phyloP scores from a whole-genome alignment of 2,329 filamentous ascomycete species.

The Arachnomyces sp. region DNA sequence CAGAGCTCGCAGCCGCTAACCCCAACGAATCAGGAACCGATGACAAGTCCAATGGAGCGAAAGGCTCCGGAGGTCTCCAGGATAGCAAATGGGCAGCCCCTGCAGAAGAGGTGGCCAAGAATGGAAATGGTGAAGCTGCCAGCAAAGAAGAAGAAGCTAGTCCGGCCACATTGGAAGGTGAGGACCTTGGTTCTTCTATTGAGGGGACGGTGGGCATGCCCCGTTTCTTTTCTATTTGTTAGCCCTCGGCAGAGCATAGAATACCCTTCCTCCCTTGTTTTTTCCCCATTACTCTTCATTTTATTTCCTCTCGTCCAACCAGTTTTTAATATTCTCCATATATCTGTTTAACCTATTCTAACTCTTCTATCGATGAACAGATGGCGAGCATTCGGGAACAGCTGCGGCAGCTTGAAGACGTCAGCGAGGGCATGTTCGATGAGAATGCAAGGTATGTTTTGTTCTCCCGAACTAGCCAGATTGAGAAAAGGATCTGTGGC shows the following conservation, averaged over 20 bases:
- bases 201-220: slow-evolving; percentile 42
- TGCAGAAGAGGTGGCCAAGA: slow-evolving; percentile 16
- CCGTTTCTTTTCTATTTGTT: slow-evolving; percentile 25
- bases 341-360: slow-evolving; percentile 19
- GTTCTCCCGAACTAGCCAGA: neutral
- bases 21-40: slow-evolving; percentile 6
- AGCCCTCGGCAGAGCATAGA: neutral
- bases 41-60: slow-evolving; percentile 11
- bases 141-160: slow-evolving; percentile 20
- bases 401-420: slow-evolving; percentile 38
- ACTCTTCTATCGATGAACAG: slow-evolving; percentile 21
- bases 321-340: slow-evolving; percentile 23
- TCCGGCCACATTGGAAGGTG: slow-evolving; percentile 36
- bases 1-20: slow-evolving; percentile 10
- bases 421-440: slow-evolving; percentile 39
- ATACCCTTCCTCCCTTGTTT: neutral
- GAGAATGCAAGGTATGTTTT: slow-evolving; percentile 35
- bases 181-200: slow-evolving; percentile 41
- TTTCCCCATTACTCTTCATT: slow-evolving; percentile 9
- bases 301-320: slow-evolving; percentile 9
- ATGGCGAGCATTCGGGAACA: slow-evolving; percentile 43
- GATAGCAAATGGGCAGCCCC: slow-evolving; percentile 36
- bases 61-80: slow-evolving; percentile 23
- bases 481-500: neutral
- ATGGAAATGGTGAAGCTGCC: slow-evolving; percentile 18